These are phyloP conservation scores for Chlamydomonas sp. DNA, from an alignment of 139 green algal genomes.

Conservation along the genomic window DNA sequence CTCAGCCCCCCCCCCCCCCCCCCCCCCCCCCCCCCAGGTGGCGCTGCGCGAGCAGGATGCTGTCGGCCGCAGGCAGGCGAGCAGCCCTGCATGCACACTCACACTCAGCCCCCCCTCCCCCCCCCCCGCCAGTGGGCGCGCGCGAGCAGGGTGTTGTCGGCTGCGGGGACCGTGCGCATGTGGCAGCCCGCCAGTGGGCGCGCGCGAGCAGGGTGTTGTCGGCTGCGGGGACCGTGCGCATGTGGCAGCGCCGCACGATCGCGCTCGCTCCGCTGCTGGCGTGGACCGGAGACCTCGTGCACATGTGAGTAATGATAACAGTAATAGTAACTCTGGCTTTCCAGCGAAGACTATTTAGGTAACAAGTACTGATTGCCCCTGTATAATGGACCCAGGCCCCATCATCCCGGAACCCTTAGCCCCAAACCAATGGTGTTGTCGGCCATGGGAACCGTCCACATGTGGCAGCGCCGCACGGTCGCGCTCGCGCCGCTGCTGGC, in stretches of 20 bases:
- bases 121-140: conserved; percentile 8
- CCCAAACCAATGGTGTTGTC: no score
- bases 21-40: no score
- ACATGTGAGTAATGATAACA: no score
- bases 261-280: conserved; percentile 24
- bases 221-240: conserved; percentile 19
- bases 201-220: conserved; percentile 23
- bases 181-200: conserved; percentile 9
- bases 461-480: conserved; percentile 24
- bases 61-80: no score
- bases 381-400: no score
- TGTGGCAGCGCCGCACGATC: conserved; percentile 24
- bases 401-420: no score
- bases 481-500: conserved; percentile 24
- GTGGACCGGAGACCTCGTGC: conserved; percentile 19
- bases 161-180: conserved; percentile 1
- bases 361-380: no score
- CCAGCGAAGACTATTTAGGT: no score
- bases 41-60: no score
- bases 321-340: no score
- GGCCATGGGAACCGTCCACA: conserved; percentile 19
- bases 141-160: no score
- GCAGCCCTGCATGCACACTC: no score
- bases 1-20: background rate
- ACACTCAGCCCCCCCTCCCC: background rate